Percentiles rank a stretch among this genome's conserved stretches.
These are phyloP conservation scores for Ogataea methanolica DNA, from an alignment of 805 yeast genomes.

Conservation along the genomic window DNA sequence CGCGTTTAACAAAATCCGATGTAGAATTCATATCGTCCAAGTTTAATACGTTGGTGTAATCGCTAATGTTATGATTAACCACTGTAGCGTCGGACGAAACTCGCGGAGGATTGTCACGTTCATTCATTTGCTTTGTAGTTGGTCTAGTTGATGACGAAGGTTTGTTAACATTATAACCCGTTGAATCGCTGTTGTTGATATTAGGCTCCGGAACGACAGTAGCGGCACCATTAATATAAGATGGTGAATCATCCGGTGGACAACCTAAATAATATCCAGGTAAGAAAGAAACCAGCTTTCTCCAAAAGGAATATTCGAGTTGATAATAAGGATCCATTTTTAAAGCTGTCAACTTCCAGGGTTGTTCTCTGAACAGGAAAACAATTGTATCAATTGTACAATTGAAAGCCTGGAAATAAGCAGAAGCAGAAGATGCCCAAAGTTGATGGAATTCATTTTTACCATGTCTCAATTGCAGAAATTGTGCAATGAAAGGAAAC, in stretches of 20 bases:
- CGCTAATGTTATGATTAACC: not conserved
- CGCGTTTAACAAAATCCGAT: not conserved
- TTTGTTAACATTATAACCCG: too few species aligned
- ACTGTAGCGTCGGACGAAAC: not conserved
- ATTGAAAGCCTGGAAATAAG: conserved; percentile 75
- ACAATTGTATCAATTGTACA: conserved; percentile 76
- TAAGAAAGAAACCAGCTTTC: conserved; percentile 20
- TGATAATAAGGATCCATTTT: conserved; percentile 20
- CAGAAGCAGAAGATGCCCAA: conserved; percentile 65
- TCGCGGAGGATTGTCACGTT: too few species aligned
- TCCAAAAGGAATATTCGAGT: conserved; percentile 15
- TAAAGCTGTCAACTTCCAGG: conserved; percentile 49
- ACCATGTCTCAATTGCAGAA: conserved; percentile 42
- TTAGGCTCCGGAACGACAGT: too few species aligned
- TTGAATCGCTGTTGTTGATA: too few species aligned
- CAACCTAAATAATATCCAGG: conserved; percentile 23
- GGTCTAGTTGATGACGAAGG: too few species aligned
- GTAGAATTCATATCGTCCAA: not conserved
- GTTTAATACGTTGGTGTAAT: not conserved
- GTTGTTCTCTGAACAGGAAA: conserved; percentile 71
- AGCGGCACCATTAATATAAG: too few species aligned
- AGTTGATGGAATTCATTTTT: conserved; percentile 49
- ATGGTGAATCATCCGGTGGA: too few species aligned
- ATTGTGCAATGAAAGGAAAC: conserved; percentile 67
- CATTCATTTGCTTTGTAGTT: too few species aligned